These are phyloP conservation scores for Cryptomeria japonica DNA, from an alignment of 75 land plant genomes.

Conservation along the genomic window DNA sequence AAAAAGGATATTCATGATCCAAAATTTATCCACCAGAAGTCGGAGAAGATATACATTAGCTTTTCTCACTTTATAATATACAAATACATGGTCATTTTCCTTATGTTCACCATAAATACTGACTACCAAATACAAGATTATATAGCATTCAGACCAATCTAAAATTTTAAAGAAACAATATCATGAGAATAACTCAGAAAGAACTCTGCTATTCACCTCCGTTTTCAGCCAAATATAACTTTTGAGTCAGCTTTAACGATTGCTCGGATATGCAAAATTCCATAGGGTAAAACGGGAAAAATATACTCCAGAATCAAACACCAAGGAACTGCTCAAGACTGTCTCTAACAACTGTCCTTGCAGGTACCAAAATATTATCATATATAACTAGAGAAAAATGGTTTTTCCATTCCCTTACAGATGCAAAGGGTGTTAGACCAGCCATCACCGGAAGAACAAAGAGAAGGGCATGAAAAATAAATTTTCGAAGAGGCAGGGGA, in stretches of 20 bases:
- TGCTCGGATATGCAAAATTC: background rate
- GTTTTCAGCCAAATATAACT: background rate
- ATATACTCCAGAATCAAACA: background rate
- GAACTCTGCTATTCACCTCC: background rate
- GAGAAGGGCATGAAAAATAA: constrained; percentile 40
- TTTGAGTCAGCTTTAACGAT: background rate
- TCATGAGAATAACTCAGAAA: background rate
- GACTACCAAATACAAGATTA: background rate
- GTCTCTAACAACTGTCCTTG: constrained; percentile 1
- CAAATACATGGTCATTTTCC: background rate
- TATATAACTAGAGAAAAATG: constrained; percentile 28
- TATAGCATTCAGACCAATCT: background rate
- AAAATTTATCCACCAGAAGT: background rate
- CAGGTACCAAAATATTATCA: background rate
- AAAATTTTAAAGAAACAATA: background rate
- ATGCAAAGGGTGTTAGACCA: constrained; percentile 90
- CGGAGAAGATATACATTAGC: background rate
- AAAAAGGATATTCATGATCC: background rate
- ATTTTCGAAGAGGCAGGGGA: constrained; percentile 46
- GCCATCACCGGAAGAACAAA: constrained; percentile 65
- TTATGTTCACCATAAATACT: background rate
- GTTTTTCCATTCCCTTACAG: constrained; percentile 51
- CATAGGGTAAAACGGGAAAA: background rate
- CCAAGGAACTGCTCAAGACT: constrained; percentile 3
- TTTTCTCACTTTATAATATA: background rate